Conservation (phyloP, 164 flowering plant genomes). For the Protea cynaroides region DNA sequence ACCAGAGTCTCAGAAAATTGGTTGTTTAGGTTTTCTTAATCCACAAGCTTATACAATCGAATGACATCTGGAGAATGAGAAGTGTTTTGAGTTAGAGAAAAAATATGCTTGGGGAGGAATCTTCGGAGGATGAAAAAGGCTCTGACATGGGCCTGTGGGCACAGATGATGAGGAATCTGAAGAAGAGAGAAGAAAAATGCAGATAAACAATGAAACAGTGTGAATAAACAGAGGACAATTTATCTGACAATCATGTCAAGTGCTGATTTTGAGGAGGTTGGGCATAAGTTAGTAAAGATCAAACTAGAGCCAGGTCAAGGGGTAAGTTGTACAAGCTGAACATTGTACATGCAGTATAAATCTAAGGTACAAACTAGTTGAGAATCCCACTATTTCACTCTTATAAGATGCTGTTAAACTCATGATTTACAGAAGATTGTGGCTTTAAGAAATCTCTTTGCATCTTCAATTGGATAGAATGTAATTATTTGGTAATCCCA, state of each 20-base stretch:
- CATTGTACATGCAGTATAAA: not conserved
- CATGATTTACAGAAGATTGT: too few relatives aligned
- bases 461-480: not conserved
- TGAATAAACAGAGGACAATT: slow-evolving; percentile 82
- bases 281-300: slow-evolving; percentile 86
- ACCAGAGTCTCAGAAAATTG: too few relatives aligned
- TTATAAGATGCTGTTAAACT: too few relatives aligned
- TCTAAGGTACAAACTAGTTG: not conserved
- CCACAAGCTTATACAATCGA: too few relatives aligned
- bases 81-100: slow-evolving; percentile 55
- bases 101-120: slow-evolving; percentile 51
- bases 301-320: slow-evolving; percentile 97
- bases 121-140: slow-evolving; percentile 37
- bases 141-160: slow-evolving; percentile 4
- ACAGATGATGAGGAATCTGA: slow-evolving; percentile 47
- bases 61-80: slow-evolving; percentile 69
- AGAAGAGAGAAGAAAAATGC: slow-evolving; percentile 62
- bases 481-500: not conserved
- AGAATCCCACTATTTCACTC: too few relatives aligned
- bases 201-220: slow-evolving; percentile 83
- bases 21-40: too few relatives aligned
- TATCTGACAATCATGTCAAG: slow-evolving; percentile 97
- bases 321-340: slow-evolving; percentile 32
- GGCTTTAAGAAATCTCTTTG: not conserved
- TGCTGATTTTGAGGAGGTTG: slow-evolving; percentile 98